phyloP scores from a whole-genome alignment of 2,329 filamentous ascomycete genomes.

The Phyllosticta capitalensis region DNA sequence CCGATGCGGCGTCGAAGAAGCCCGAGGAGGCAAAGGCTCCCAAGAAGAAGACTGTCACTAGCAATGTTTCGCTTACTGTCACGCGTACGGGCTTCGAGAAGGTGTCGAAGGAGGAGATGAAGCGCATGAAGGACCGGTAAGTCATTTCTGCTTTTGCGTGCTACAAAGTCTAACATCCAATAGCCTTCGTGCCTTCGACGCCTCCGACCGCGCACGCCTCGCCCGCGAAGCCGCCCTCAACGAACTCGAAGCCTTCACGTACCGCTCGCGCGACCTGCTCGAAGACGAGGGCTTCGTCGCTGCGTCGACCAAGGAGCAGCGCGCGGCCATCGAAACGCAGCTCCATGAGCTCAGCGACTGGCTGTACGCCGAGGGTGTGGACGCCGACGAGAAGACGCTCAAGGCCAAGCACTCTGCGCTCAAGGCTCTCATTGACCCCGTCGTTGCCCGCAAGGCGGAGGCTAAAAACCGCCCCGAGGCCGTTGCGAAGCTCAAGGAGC shows the following conservation, averaged over 20 bases:
- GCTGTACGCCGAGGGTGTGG: conserved; percentile 77
- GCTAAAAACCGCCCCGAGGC: conserved; percentile 59
- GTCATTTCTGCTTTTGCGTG: background rate
- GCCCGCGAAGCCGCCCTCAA: conserved; percentile 82
- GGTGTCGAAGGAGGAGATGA: conserved; percentile 50
- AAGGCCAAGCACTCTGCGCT: conserved; percentile 68
- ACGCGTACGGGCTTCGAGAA: conserved; percentile 42
- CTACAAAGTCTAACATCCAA: conserved; percentile 11
- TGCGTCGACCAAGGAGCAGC: conserved; percentile 59
- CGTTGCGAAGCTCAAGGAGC: conserved; percentile 56
- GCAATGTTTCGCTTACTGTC: conserved; percentile 41
- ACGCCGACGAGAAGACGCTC: conserved; percentile 66
- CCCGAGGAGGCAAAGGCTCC: conserved; percentile 32
- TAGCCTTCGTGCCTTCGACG: conserved; percentile 73
- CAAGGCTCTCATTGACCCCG: conserved; percentile 66
- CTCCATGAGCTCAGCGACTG: conserved; percentile 69
- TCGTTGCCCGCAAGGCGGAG: conserved; percentile 68
- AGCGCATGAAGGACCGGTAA: conserved; percentile 50
- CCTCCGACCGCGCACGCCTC: conserved; percentile 68
- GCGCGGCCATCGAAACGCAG: conserved; percentile 56
- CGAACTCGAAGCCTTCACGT: conserved; percentile 87
- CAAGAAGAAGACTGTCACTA: conserved; percentile 43
- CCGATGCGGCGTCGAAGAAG: conserved; percentile 26
- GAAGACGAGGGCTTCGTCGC: conserved; percentile 65
- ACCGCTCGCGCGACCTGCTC: conserved; percentile 74